A percentile compares a stretch with the other conserved stretches of the same genome.
Conservation (phyloP, 2,329 filamentous ascomycete species). For the Dryadomyces quercivorus region DNA sequence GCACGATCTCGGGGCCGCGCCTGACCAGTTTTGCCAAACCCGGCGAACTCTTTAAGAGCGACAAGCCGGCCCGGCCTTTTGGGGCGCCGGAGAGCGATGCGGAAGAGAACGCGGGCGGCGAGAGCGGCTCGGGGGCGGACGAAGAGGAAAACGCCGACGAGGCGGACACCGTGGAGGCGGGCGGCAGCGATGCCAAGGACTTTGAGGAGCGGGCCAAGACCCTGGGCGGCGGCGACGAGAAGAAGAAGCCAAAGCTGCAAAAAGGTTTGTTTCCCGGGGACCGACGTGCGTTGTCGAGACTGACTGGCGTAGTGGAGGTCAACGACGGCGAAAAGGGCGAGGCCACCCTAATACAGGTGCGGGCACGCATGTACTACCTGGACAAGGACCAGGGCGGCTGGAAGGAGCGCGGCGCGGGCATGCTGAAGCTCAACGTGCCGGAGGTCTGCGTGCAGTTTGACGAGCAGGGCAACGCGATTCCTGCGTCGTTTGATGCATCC, state of each 20-base stretch:
- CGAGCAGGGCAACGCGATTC: constrained; percentile 21
- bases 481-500: constrained; percentile 13
- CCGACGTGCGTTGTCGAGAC: background rate
- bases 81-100: constrained; percentile 60
- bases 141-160: constrained; percentile 36
- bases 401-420: constrained; percentile 81
- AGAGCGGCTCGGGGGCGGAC: constrained; percentile 17
- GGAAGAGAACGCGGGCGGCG: constrained; percentile 32
- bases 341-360: constrained; percentile 42
- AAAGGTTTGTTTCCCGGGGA: constrained; percentile 45
- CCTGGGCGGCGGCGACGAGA: constrained; percentile 36
- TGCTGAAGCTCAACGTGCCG: constrained; percentile 71
- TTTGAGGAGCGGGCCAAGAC: constrained; percentile 17
- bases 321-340: constrained; percentile 85
- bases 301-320: constrained; percentile 41
- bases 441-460: constrained; percentile 42
- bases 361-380: constrained; percentile 77
- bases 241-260: constrained; percentile 54
- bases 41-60: constrained; percentile 37
- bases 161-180: constrained; percentile 22
- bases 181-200: constrained; percentile 24
- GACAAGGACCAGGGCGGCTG: constrained; percentile 58
- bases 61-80: constrained; percentile 60
- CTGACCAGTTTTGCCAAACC: constrained; percentile 61
- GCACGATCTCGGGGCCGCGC: constrained; percentile 27